Percentiles rank a stretch among this genome's conserved stretches.
Evolutionary conservation across 2,329 filamentous ascomycete species (phyloP).

Genomic region (Anthostomella pinea): DNA sequence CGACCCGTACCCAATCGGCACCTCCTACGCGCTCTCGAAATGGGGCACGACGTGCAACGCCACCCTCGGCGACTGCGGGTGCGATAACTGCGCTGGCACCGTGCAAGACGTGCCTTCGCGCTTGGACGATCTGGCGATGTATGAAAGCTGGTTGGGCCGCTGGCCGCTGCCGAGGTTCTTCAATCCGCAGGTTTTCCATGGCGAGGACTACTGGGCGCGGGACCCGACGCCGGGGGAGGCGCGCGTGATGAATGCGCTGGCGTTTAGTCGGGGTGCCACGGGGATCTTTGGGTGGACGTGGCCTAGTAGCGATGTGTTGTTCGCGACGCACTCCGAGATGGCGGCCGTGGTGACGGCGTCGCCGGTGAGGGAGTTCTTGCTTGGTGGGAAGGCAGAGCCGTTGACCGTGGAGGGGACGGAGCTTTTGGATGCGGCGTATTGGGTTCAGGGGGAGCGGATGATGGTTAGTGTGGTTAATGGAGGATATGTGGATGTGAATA

Average conservation of each 20-base stretch:
- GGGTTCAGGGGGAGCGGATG: conserved; percentile 28
- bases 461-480: conserved; percentile 39
- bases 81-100: conserved; percentile 56
- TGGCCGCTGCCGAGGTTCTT: conserved; percentile 41
- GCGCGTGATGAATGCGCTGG: conserved; percentile 43
- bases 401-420: conserved; percentile 9
- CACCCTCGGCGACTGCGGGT: conserved; percentile 62
- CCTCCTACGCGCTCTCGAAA: conserved; percentile 52
- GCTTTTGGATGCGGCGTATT: conserved; percentile 37
- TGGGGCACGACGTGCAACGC: conserved; percentile 56
- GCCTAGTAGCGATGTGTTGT: conserved; percentile 37
- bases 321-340: conserved; percentile 38
- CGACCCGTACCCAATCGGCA: conserved; percentile 58
- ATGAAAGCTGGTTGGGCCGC: conserved; percentile 40
- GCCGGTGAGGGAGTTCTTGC: conserved; percentile 40
- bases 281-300: conserved; percentile 46
- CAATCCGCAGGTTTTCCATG: conserved; percentile 47
- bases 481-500: conserved; percentile 19
- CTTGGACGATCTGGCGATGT: conserved; percentile 36
- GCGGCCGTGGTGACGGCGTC: conserved; percentile 34
- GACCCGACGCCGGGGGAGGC: conserved; percentile 43
- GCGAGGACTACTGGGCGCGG: conserved; percentile 46
- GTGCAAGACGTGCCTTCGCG: conserved; percentile 49
- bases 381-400: conserved; percentile 28
- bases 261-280: conserved; percentile 44